Base-by-base conservation (phyloP, 345 rosid genomes). In the Erysimum cheiranthoides region DNA sequence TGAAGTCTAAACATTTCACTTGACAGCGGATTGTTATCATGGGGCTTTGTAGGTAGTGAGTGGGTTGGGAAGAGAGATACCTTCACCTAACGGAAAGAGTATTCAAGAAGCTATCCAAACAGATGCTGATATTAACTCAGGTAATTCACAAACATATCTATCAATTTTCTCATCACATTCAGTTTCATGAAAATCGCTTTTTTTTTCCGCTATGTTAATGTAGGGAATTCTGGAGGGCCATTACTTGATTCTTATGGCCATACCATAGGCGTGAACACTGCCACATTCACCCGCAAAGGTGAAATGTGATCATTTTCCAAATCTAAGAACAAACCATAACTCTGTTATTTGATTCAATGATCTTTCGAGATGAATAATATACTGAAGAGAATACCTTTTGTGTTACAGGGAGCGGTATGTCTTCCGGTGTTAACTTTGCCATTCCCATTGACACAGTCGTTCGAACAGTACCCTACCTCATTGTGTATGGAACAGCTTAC, bases 261-360 rank as follows among this genome's bases (percentile, higher is more conserved):
- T 78, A 95, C 93, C 16, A 85, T 94, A 21, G 96, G 97, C 46
- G 93, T 94, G 1, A 94, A 94, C 81, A 95, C 93, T 6, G 84
- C 96, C 66, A 89, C 97, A 73, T 95, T 86, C 73, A 92, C 97
- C 53, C 91, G 90, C 58, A 92, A 82, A 88, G 98, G 97, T 88
- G 28, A 32, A 36, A 25, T 53, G 10, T 28, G 4, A 1, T 58
- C 32, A 45, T 58, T 64, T 21, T 7, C 68, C 49, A 66, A 38
- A 49, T 58, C 56, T 50, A 14, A 11, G 28, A 39, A 18, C 42
- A 3, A 59, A 28, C 4, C 38, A 46, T 16, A 10, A 31, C 57
- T 36, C 16, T 50, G 25, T 18, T 36, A 30, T 46, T 45, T 56
- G 18, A 47, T 66, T 47, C 21, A 10, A 14, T 49, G 31, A 46